phyloP scores from a whole-genome alignment of 495 filamentous ascomycete genomes.

The Neurospora tetrasperma region DNA sequence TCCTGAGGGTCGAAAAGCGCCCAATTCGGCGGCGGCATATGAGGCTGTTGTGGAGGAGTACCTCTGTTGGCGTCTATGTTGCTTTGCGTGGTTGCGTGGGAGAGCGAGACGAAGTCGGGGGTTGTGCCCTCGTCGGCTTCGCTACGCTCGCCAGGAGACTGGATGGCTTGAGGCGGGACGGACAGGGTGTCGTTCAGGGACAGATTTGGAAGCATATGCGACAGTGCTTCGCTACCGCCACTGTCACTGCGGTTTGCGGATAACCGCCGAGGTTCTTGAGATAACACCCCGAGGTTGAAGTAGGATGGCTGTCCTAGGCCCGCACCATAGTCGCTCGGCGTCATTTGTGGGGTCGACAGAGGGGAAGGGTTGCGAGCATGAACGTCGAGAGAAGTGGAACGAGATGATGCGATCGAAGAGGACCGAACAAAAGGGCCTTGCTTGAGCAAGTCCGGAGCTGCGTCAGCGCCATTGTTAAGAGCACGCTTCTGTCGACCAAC shows the following conservation, averaged over 20 bases:
- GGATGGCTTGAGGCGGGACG: slow-evolving; percentile 33
- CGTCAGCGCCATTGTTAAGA: slow-evolving; percentile 67
- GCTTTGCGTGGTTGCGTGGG: slow-evolving; percentile 47
- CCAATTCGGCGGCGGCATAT: slow-evolving; percentile 90
- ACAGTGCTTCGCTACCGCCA: slow-evolving; percentile 73
- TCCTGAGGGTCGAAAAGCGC: slow-evolving; percentile 94
- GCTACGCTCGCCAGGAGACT: slow-evolving; percentile 45
- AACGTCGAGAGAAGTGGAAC: slow-evolving; percentile 92
- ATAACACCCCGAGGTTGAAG: slow-evolving; percentile 63
- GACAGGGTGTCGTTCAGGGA: slow-evolving; percentile 56
- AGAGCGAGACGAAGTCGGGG: slow-evolving; percentile 56
- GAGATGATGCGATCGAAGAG: slow-evolving; percentile 78
- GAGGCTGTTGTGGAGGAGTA: slow-evolving; percentile 53
- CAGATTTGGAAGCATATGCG: slow-evolving; percentile 74
- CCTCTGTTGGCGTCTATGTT: slow-evolving; percentile 30
- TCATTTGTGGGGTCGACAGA: slow-evolving; percentile 74
- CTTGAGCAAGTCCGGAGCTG: slow-evolving; percentile 82
- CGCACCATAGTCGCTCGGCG: slow-evolving; percentile 54
- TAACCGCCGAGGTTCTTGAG: slow-evolving; percentile 68
- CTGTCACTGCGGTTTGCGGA: slow-evolving; percentile 91
- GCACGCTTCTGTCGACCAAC: slow-evolving; percentile 93
- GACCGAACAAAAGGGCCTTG: slow-evolving; percentile 82
- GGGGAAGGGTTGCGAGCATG: slow-evolving; percentile 66
- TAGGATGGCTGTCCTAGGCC: slow-evolving; percentile 80
- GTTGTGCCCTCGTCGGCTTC: slow-evolving; percentile 53